Percentiles rank a stretch among this genome's conserved stretches.
These are phyloP conservation scores for Escallonia rubra DNA, from an alignment of 129 eudicot species.

Conservation along the genomic window DNA sequence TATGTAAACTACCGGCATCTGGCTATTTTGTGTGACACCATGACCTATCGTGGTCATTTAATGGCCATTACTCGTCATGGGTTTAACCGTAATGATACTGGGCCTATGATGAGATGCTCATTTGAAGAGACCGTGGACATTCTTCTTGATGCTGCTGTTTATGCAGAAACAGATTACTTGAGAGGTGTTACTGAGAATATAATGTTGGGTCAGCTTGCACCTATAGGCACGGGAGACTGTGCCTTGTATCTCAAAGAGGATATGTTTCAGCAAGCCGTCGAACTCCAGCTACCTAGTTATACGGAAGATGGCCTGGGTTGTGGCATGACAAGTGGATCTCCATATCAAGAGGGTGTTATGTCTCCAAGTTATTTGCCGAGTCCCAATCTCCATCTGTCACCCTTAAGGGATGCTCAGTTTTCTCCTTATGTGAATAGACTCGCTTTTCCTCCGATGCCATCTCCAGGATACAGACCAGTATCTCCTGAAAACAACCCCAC, in stretches of 20 bases:
- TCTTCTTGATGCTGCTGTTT: slow-evolving; percentile 60
- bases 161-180: slow-evolving; percentile 43
- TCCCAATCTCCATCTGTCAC: slow-evolving; percentile 43
- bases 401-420: slow-evolving; percentile 39
- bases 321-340: slow-evolving; percentile 55
- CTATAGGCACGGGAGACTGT: slow-evolving; percentile 54
- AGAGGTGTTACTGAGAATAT: slow-evolving; percentile 52
- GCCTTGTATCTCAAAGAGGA: slow-evolving; percentile 42
- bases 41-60: slow-evolving; percentile 59
- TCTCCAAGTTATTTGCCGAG: slow-evolving; percentile 43
- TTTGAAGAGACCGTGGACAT: slow-evolving; percentile 57
- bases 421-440: slow-evolving; percentile 48
- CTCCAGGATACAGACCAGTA: slow-evolving; percentile 41
- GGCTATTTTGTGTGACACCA: slow-evolving; percentile 56
- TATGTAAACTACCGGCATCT: slow-evolving; percentile 52
- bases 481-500: slow-evolving; percentile 35
- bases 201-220: slow-evolving; percentile 58
- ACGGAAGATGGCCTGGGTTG: slow-evolving; percentile 47
- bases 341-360: slow-evolving; percentile 49
- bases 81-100: slow-evolving; percentile 50
- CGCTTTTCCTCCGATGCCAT: slow-evolving; percentile 44
- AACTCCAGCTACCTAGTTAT: slow-evolving; percentile 46
- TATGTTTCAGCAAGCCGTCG: slow-evolving; percentile 49
- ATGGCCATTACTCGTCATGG: slow-evolving; percentile 67
- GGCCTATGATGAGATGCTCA: slow-evolving; percentile 60